Evolutionary conservation across 192 early-diverging fungal genomes (phyloP), one percentile per base, ranked within the genome.

Genomic region (Umbelopsis isabellina): DNA sequence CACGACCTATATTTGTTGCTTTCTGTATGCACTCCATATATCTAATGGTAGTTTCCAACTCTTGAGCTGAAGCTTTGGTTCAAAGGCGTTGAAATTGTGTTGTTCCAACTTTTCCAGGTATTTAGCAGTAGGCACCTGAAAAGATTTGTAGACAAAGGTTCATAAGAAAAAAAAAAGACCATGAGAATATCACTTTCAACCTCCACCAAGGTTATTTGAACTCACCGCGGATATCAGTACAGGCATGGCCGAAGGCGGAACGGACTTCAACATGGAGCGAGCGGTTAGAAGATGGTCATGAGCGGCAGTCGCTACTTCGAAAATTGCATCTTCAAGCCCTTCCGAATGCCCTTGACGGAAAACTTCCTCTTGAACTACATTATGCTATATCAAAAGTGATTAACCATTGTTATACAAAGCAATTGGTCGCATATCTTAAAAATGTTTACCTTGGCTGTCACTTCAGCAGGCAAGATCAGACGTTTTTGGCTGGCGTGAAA

Each of bases 221-320:
- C 64, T 64, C 77, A 94, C 89, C 1, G 88, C 87, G 3, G 87
- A 70, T 64, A 97, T 77, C 41, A 95, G 76, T 18, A 89, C 94
- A 22, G 94, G 91, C 5, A 91, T 74, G 6, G 89, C 93, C 25
- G 79, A 74, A 55, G 69, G 78, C 1, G 91, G 91, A n/a, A 85
- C 77, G 33, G 81, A 76, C 75, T 69, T 75, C 73, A 82, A 76
- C 71, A 87, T 88, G 66, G 84, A 87, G 72, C 90, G 87, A 37
- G 84, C 91, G 41, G 84, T 93, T 52, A 86, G 80, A 61, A 90
- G 79, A 73, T 90, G 95, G 80, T 88, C 92, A 82, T 88, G 88
- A 61, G 89, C 95, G 47, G 82, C 79, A 5, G 94, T 93, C 0
- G 97, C 95, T 67, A 98, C 82, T 23, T 96, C 94, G 73, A 95